Evolutionary conservation across 2,329 filamentous ascomycete species (phyloP), one percentile per base, ranked within the genome.

Genomic region (Dendrostoma leiphaemia): DNA sequence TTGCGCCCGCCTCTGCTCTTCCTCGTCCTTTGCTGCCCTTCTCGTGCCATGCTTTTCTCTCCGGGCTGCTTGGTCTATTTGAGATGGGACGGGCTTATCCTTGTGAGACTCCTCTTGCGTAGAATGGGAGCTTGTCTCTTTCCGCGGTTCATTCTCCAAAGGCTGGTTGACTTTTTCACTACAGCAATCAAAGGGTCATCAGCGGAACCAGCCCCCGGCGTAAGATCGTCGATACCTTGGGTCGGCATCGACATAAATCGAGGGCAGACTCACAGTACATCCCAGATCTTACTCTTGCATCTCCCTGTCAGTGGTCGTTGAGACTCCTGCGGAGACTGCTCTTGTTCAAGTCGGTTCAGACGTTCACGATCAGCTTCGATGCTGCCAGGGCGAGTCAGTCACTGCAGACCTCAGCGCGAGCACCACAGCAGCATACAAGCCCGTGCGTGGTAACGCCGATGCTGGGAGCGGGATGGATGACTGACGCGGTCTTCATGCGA

Each of bases 301-400:
- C 44, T 31, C 28, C 21, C 28, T 34, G 44, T 28, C 44, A 28
- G 15, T n/a, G 29, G 2, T 7, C 44, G 29, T 17, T 12, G 3
- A 23, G 5, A 6, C 19, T 46, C 29, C 10, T 19, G 29, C 5
- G 9, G 28, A 15, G 28, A 13, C 29, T 46, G 44, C 1, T 46
- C 44, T 24, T 13, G 2, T 21, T 31, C 44, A 8, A 46, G 28
- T 29, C n/a, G 44, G 10, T 19, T 34, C 44, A 46, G 29, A 19
- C 44, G 44, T 10, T 46, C 29, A 12, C 44, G 44, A 46, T 46
- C 44, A 32, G 44, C 44, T 19, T 46, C 17, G 17, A 46, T 46
- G 44, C 44, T 46, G 28, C 23, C 19, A 17, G 8, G 19, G 23
- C 19, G 13, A 10, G 28, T 46, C 28, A 46, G 44, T 19, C 19